Base-by-base conservation (phyloP, 345 rosid species). In the Theobroma cacao region DNA sequence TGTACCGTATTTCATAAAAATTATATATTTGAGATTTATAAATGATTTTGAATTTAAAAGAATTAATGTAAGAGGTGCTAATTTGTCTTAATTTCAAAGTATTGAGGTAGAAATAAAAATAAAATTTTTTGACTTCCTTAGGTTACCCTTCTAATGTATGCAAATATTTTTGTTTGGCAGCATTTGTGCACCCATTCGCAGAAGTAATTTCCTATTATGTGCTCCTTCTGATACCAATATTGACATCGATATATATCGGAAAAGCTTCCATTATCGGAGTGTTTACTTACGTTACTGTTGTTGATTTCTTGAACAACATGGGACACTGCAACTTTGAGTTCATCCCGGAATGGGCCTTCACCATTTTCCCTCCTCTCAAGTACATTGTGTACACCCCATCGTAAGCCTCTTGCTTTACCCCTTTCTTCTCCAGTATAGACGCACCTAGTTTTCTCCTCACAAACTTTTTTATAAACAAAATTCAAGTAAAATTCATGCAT, bases 141-240 rank as follows among this genome's bases (percentile, higher is more conserved):
- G n/a, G n/a, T n/a, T n/a, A n/a, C 92, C 94, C 5, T 87, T 89
- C 45, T 60, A 13, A 60, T 30, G 15, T 30, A 28, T 60, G 20
- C 30, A 30, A 28, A 28, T 60, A 30, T 60, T 28, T 24, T 24
- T 28, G 15, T 28, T 30, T 20, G 41, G 30, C 61, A 71, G 75
- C 75, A 24, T 71, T 71, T 31, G 59, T 52, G 4, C 75, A 71
- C 24, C 75, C 75, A 31, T 8, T 71, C 18, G 75, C 61, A 1
- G 75, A 71, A 71, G 60, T 71, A 2, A 60, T 71, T 31, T 55
- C 41, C 10, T 71, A 50, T 71, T 71, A 50, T 12, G 59, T 24
- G 26, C 60, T 71, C 28, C 75, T 71, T 20, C 33, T 71, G 75
- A 71, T 71, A 18, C 75, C 75, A 2, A 71, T 59, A 34, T 31